Evolutionary conservation across 257 asterid genomes (phyloP).

Genomic region (Fraxinus americana): DNA sequence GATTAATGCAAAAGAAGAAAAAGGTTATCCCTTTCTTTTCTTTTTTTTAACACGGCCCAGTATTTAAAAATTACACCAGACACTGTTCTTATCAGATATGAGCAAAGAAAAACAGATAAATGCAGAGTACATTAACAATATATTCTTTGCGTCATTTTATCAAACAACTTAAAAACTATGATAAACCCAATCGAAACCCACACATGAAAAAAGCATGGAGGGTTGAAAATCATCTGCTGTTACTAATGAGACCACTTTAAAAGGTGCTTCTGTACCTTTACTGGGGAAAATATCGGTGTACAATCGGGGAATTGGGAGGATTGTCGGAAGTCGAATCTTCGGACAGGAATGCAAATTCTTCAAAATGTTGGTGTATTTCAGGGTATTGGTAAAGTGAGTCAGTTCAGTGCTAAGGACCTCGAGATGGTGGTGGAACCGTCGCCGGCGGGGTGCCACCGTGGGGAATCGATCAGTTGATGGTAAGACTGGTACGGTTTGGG

Average conservation of each 20-base stretch:
- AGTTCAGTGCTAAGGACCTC: no score
- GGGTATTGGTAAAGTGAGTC: no score
- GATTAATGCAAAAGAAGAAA: not conserved
- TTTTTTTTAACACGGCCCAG: not conserved
- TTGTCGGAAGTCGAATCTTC: not conserved
- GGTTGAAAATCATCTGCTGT: no score
- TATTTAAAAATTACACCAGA: not conserved
- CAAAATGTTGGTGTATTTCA: not conserved
- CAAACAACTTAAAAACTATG: not conserved
- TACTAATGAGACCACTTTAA: not conserved
- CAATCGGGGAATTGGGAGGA: not conserved
- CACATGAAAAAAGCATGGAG: not conserved
- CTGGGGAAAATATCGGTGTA: not conserved
- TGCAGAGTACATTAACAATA: not conserved
- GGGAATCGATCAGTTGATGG: no score
- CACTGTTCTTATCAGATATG: not conserved
- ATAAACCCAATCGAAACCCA: not conserved
- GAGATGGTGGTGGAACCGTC: no score
- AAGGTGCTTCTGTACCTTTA: not conserved
- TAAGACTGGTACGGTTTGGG: no score
- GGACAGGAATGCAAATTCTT: not conserved
- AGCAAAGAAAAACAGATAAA: not conserved
- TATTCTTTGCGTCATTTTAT: not conserved
- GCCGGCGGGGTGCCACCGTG: no score
- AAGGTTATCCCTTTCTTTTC: not conserved